Percentiles rank a stretch among this genome's conserved stretches.
Evolutionary conservation across 2,329 filamentous ascomycete genomes (phyloP).

Genomic region (Aspergillus pseudoglaucus): DNA sequence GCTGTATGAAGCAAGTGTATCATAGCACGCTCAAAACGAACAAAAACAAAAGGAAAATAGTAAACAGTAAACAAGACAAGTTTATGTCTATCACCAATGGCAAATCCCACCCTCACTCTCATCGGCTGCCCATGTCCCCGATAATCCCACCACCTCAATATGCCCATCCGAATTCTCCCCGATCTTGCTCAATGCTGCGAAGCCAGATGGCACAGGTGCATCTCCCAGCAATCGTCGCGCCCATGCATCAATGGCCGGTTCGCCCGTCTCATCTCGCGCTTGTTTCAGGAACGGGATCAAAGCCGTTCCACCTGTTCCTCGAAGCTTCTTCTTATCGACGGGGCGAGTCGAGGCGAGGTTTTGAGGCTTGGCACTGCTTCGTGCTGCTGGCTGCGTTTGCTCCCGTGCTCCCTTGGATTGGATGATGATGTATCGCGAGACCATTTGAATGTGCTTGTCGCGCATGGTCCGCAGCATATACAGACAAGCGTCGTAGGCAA

Average conservation of each 20-base stretch:
- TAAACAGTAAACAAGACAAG: neutral
- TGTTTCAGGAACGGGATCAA: conserved; percentile 96
- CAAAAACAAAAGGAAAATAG: neutral
- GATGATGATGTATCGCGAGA: conserved; percentile 89
- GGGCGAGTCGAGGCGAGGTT: conserved; percentile 50
- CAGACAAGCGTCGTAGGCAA: conserved; percentile 87
- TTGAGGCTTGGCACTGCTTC: conserved; percentile 43
- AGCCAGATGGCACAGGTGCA: conserved; percentile 33
- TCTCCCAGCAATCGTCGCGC: conserved; percentile 53
- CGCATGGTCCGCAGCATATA: conserved; percentile 71
- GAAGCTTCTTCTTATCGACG: conserved; percentile 55
- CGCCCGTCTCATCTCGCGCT: conserved; percentile 89
- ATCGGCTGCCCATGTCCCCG: conserved; percentile 83
- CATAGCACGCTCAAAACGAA: neutral
- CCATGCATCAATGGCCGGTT: conserved; percentile 72
- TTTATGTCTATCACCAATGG: conserved; percentile 39
- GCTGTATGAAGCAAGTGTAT: neutral
- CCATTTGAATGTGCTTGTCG: conserved; percentile 94
- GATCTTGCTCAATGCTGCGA: conserved; percentile 46
- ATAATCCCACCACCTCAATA: conserved; percentile 61
- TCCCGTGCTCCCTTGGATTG: conserved; percentile 67
- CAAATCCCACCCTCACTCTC: conserved; percentile 63
- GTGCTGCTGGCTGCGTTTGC: conserved; percentile 44
- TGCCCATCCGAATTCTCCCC: conserved; percentile 50
- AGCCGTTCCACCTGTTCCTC: conserved; percentile 87